Conservation (phyloP, 2,329 filamentous ascomycete genomes). For the Ophiostoma quercus region DNA sequence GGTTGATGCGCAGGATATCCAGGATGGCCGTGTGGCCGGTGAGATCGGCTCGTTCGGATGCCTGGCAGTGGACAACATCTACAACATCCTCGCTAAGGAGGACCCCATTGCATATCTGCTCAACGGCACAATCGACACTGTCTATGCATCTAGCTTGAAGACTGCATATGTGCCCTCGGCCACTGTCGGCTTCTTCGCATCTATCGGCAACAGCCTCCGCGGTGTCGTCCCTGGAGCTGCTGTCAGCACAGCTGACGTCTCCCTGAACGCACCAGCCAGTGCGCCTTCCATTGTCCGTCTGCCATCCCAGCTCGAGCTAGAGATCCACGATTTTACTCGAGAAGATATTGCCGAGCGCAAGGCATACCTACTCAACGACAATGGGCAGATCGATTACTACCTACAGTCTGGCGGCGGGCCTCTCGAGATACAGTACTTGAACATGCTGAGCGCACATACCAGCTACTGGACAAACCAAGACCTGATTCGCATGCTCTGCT, state of each 20-base stretch:
- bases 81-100: conserved; percentile 74
- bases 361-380: conserved; percentile 85
- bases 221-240: conserved; percentile 54
- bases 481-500: conserved; percentile 82
- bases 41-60: conserved; percentile 79
- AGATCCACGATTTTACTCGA: conserved; percentile 88
- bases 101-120: conserved; percentile 84
- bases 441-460: conserved; percentile 92
- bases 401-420: conserved; percentile 78
- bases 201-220: conserved; percentile 58
- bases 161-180: conserved; percentile 73
- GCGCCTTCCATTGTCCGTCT: conserved; percentile 40
- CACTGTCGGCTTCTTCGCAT: conserved; percentile 58
- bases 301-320: conserved; percentile 73
- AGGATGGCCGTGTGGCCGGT: conserved; percentile 61
- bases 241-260: conserved; percentile 24
- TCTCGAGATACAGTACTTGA: conserved; percentile 90
- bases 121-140: conserved; percentile 80
- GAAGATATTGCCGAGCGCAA: conserved; percentile 90
- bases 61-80: conserved; percentile 89
- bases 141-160: conserved; percentile 71
- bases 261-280: conserved; percentile 34
- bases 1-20: conserved; percentile 57
- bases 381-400: conserved; percentile 91
- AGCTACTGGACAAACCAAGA: conserved; percentile 88